These are phyloP conservation scores for Plantago coronopus DNA, from an alignment of 305 asterid genomes.

Conservation along the genomic window DNA sequence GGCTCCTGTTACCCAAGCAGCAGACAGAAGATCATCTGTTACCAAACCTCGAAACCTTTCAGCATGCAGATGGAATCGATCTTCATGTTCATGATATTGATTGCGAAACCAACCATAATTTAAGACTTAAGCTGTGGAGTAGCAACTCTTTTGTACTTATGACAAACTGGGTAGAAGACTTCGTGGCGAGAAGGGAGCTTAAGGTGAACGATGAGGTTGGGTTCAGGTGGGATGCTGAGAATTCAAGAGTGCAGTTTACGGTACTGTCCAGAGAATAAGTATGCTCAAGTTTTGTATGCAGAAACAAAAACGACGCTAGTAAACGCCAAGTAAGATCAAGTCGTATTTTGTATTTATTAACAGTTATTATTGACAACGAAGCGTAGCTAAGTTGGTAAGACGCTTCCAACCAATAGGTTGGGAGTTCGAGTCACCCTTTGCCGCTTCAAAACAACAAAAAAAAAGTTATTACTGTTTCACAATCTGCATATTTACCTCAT, in stretches of 20 bases:
- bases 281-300: too few species aligned
- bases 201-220: conserved; percentile 13
- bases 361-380: too few species aligned
- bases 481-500: too few species aligned
- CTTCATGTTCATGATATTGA: conserved; percentile 13
- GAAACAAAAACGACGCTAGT: too few species aligned
- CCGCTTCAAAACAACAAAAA: too few species aligned
- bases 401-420: too few species aligned
- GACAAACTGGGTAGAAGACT: background rate
- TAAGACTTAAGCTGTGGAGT: conserved; percentile 12
- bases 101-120: background rate
- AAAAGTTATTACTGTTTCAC: too few species aligned
- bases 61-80: background rate
- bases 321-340: too few species aligned
- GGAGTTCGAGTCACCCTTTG: too few species aligned
- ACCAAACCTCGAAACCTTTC: background rate
- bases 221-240: conserved; percentile 10
- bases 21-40: background rate
- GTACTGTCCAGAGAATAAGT: background rate
- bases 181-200: conserved; percentile 19
- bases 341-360: too few species aligned
- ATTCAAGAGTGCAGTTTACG: conserved; percentile 12
- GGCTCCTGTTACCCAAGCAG: conserved; percentile 8
- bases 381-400: too few species aligned
- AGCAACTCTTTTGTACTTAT: background rate